Conservation (phyloP, 202 grass and related monocot genomes). For the Digitaria exilis region DNA sequence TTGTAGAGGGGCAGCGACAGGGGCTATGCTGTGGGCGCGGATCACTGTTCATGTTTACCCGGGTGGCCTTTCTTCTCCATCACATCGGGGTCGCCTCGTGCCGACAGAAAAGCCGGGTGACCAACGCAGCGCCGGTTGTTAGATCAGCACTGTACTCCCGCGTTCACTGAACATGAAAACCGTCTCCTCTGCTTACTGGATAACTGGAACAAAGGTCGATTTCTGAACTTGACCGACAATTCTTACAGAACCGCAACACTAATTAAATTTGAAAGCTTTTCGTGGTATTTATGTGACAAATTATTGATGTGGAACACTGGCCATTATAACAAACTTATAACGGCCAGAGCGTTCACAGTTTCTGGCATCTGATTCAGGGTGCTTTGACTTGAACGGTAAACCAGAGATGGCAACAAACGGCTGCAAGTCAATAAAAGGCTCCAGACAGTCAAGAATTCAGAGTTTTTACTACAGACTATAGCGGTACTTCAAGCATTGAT, state of each 20-base stretch:
- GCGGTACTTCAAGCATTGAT: not conserved
- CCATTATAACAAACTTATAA: not conserved
- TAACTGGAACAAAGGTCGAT: not conserved
- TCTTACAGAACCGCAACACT: no score
- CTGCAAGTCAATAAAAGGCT: not conserved
- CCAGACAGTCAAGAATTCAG: not conserved
- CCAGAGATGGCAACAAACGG: not conserved
- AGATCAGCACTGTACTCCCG: not conserved
- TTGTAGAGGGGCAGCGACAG: no score
- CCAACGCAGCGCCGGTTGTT: not conserved
- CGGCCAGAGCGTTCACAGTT: not conserved
- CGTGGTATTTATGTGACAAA: no score
- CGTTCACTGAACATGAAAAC: not conserved
- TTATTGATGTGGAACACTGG: not conserved
- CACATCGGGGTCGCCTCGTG: not conserved
- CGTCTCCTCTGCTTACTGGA: no score
- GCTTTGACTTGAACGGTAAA: not conserved
- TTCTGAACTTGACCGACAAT: no score
- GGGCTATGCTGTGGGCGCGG: no score
- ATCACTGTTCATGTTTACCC: no score
- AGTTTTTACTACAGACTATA: not conserved
- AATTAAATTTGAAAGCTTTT: no score
- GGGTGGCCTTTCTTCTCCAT: constrained; percentile 5
- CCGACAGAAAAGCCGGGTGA: constrained; percentile 24
- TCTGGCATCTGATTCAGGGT: no score